Evolutionary conservation across 2,329 filamentous ascomycete species (phyloP).

Genomic region (Colletotrichum zoysiae): DNA sequence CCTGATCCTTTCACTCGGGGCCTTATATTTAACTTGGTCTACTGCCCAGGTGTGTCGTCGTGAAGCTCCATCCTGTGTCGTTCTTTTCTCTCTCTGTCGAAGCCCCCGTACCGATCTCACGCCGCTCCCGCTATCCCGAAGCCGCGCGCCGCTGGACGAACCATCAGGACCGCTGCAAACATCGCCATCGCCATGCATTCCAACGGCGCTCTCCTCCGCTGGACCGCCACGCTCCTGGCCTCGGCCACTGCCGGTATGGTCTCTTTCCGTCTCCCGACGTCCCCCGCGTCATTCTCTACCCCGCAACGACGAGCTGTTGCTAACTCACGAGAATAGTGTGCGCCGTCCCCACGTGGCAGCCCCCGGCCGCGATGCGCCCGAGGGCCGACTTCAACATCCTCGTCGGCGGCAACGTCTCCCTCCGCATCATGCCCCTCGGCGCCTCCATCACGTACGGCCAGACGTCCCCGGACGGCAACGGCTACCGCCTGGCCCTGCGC

Average conservation of each 20-base stretch:
- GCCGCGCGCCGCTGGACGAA: neutral
- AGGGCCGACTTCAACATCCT: slow-evolving; percentile 36
- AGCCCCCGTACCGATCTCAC: neutral
- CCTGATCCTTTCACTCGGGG: slow-evolving; percentile 8
- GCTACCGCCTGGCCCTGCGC: slow-evolving; percentile 54
- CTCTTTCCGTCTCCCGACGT: too few species aligned
- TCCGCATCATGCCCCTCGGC: slow-evolving; percentile 59
- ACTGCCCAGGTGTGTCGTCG: neutral
- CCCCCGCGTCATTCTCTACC: too few species aligned
- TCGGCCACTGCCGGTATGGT: slow-evolving; percentile 28
- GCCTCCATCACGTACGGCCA: slow-evolving; percentile 58
- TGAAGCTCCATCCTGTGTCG: neutral
- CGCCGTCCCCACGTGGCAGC: slow-evolving; percentile 33
- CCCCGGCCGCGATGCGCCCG: slow-evolving; percentile 16
- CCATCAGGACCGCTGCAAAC: neutral
- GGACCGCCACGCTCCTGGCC: slow-evolving; percentile 34
- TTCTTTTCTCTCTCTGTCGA: neutral
- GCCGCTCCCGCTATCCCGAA: too few species aligned
- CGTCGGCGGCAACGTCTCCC: slow-evolving; percentile 46
- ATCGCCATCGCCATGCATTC: slow-evolving; percentile 11
- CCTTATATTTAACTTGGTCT: slow-evolving; percentile 25
- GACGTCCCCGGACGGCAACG: slow-evolving; percentile 53
- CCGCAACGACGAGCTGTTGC: neutral
- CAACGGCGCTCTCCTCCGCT: slow-evolving; percentile 12
- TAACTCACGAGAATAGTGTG: slow-evolving; percentile 16